phyloP scores from a whole-genome alignment of 1,284 basidiomycete genomes.

The Trichosporon sp. region DNA sequence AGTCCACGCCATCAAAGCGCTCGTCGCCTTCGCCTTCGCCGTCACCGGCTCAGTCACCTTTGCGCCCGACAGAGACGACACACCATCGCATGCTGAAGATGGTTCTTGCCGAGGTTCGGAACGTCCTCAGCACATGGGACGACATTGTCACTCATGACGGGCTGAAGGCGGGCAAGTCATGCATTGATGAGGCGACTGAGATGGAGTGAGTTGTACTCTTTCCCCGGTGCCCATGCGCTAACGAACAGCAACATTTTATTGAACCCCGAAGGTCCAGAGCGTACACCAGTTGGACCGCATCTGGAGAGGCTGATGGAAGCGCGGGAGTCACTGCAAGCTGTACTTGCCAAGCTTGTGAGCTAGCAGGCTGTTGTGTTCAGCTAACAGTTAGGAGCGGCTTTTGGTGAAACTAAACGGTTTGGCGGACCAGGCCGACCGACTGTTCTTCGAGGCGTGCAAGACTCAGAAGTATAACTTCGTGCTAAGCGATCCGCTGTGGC shows the following conservation, averaged over 20 bases:
- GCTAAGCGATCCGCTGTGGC: constrained; percentile 47
- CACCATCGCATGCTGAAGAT: constrained; percentile 52
- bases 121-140: constrained; percentile 48
- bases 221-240: not conserved
- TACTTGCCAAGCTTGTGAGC: constrained; percentile 48
- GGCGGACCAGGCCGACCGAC: constrained; percentile 49
- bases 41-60: constrained; percentile 35
- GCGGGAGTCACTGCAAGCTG: constrained; percentile 32
- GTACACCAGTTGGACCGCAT: constrained; percentile 41
- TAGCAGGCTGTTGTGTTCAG: not conserved
- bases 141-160: constrained; percentile 49
- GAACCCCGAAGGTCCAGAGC: constrained; percentile 40
- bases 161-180: constrained; percentile 46
- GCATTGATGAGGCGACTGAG: constrained; percentile 44
- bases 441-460: constrained; percentile 48
- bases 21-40: constrained; percentile 57
- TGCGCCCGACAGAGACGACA: constrained; percentile 41
- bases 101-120: constrained; percentile 43
- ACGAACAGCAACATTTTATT: constrained; percentile 44
- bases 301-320: constrained; percentile 34
- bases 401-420: constrained; percentile 43
- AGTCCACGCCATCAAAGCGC: constrained; percentile 58
- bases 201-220: constrained; percentile 43
- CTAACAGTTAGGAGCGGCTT: constrained; percentile 39
- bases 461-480: constrained; percentile 41